Evolutionary conservation across 2,329 filamentous ascomycete species (phyloP).

Genomic region (Fusarium napiforme): DNA sequence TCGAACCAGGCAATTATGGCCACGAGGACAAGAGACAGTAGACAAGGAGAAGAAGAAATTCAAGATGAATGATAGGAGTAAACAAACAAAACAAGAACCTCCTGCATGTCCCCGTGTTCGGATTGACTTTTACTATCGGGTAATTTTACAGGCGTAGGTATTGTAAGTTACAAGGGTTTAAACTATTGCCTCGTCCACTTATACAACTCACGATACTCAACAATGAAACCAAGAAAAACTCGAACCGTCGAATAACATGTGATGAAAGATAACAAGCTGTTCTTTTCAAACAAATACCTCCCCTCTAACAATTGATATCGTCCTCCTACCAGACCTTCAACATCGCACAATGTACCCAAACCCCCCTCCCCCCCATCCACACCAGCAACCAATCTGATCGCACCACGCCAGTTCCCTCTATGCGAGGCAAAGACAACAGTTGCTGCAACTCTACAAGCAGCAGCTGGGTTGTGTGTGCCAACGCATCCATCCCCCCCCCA

Average conservation of each 20-base stretch:
- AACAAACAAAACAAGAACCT: background rate
- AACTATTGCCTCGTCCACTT: background rate
- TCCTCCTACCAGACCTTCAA: constrained; percentile 7
- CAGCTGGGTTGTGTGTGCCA: constrained; percentile 36
- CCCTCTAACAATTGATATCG: constrained; percentile 30
- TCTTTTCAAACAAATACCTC: constrained; percentile 25
- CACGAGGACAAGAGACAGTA: constrained; percentile 29
- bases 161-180: constrained; percentile 5
- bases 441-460: constrained; percentile 33
- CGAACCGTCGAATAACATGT: constrained; percentile 4
- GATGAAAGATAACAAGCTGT: background rate
- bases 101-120: constrained; percentile 28
- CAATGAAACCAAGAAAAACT: constrained; percentile 13
- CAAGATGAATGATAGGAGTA: background rate
- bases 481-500: constrained; percentile 35
- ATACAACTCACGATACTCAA: background rate
- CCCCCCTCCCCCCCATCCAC: constrained; percentile 28
- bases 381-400: constrained; percentile 29
- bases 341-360: constrained; percentile 12
- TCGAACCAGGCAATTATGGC: constrained; percentile 33
- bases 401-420: constrained; percentile 41
- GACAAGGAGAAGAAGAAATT: background rate
- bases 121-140: constrained; percentile 17
- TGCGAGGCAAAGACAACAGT: constrained; percentile 42
- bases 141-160: background rate